Base-by-base conservation (phyloP, 1,284 basidiomycete genomes). In the Termitomyces sp. region DNA sequence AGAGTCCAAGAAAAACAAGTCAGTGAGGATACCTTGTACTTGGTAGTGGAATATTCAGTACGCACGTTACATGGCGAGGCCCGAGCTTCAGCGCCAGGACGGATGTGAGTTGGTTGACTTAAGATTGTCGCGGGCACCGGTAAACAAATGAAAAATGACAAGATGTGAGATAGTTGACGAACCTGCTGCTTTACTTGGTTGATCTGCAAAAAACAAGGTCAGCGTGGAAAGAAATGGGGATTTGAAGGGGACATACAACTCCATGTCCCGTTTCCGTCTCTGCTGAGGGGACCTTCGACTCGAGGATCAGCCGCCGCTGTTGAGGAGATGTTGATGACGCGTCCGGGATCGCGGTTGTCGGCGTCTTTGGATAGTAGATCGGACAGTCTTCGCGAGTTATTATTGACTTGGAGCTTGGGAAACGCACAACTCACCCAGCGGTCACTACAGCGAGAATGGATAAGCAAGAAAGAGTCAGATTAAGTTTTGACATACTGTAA, bases 251-350 rank as follows among this genome's bases (percentile, higher is more conserved):
- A 78, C 88, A 63, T 62, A 92, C 90, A 93, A 65, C 85, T 86
- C 85, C 88, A 95, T 19, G 88, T 82, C 1, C 92, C 92, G 31
- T 73, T 75, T 0, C 87, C 88, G 1, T 69, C 68, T 1, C 68
- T 73, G 13, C 84, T 80, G 9, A 92, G 68, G 0, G 67, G 58
- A 26, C 76, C 70, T 61, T 81, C 83, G 13, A 75, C 75, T 1
- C 74, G 71, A 3, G 90, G 78, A 46, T 76, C 75, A 21, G 89
- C 72, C 5, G 86, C 83, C 0, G 88, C 80, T 3, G 82, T 78
- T 0, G 90, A 92, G 2, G 92, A 90, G 62, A 94, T 88, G 65
- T 90, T 92, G 69, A 93, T 83, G 12, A 93, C 84, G 26, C 84
- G 80, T 0, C 77, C 86, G 1, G 90, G 90, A 64, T 92, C 85